phyloP scores from a whole-genome alignment of 2,329 filamentous ascomycete species.

The Orbilia ellipsospora region DNA sequence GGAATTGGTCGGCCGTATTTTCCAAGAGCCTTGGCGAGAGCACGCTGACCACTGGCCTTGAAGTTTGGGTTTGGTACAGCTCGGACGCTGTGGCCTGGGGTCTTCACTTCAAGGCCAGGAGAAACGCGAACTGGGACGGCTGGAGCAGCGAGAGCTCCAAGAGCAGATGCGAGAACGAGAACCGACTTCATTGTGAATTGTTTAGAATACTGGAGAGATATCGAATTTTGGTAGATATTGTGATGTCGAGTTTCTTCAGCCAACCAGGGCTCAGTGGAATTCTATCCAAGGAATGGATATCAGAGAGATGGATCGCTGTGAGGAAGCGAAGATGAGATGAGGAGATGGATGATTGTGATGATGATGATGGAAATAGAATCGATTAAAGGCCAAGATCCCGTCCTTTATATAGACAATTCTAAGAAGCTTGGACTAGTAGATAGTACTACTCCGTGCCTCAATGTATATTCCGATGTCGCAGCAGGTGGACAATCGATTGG shows the following conservation, averaged over 20 bases:
- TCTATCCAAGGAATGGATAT: conserved; percentile 7
- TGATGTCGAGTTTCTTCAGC: conserved; percentile 15
- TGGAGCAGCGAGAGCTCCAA: conserved; percentile 42
- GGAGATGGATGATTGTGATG: conserved; percentile 21
- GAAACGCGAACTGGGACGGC: conserved; percentile 44
- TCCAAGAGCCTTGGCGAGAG: conserved; percentile 33
- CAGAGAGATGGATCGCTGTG: neutral
- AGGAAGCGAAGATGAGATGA: conserved; percentile 19
- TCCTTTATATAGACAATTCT: conserved; percentile 41
- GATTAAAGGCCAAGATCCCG: conserved; percentile 4
- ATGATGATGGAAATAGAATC: conserved; percentile 17
- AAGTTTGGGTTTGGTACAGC: conserved; percentile 63
- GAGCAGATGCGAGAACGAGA: conserved; percentile 28
- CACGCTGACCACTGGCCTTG: conserved; percentile 44
- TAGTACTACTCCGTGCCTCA: neutral
- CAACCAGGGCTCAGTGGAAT: conserved; percentile 31
- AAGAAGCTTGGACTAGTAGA: too few relatives aligned
- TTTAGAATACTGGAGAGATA: neutral
- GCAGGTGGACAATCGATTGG: neutral
- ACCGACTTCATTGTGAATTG: conserved; percentile 38
- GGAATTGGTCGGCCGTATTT: conserved; percentile 45
- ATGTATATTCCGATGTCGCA: conserved; percentile 29
- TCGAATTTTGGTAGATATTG: neutral
- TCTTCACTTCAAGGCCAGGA: conserved; percentile 45
- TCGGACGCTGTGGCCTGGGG: conserved; percentile 61